Conservation (phyloP, 169 alveolate genomes). For the Sarcocystis neurona region DNA sequence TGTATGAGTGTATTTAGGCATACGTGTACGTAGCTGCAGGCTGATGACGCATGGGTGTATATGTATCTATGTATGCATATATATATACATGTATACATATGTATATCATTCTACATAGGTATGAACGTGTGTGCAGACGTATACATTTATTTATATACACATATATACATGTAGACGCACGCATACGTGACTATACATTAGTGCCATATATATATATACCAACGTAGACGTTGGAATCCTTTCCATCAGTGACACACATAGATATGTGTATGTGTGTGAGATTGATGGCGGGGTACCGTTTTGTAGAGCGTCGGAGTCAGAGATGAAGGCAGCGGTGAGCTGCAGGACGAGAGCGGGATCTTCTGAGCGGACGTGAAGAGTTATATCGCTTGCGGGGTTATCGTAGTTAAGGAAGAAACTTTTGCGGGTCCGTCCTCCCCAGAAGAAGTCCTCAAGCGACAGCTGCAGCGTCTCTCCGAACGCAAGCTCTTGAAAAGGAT, state of each 20-base stretch:
- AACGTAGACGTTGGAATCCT: background rate
- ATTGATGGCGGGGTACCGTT: background rate
- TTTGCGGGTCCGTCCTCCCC: background rate
- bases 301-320: background rate
- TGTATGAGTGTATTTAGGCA: too few relatives aligned
- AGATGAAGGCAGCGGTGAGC: constrained; percentile 13
- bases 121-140: too few relatives aligned
- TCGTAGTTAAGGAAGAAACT: constrained; percentile 4
- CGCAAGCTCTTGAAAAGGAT: background rate
- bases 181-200: too few relatives aligned
- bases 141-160: too few relatives aligned
- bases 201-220: too few relatives aligned
- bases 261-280: background rate
- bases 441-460: background rate
- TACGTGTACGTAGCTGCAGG: too few relatives aligned
- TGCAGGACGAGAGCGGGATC: background rate
- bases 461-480: constrained; percentile 20
- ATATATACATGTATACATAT: too few relatives aligned
- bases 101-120: too few relatives aligned
- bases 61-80: too few relatives aligned
- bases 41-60: too few relatives aligned
- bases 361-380: background rate
- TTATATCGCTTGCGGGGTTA: background rate
- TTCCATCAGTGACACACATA: background rate
- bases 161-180: too few relatives aligned